A percentile compares a stretch with the other conserved stretches of the same genome.
Evolutionary conservation across 257 asterid species (phyloP).

Genomic region (Solanum bukasovii): DNA sequence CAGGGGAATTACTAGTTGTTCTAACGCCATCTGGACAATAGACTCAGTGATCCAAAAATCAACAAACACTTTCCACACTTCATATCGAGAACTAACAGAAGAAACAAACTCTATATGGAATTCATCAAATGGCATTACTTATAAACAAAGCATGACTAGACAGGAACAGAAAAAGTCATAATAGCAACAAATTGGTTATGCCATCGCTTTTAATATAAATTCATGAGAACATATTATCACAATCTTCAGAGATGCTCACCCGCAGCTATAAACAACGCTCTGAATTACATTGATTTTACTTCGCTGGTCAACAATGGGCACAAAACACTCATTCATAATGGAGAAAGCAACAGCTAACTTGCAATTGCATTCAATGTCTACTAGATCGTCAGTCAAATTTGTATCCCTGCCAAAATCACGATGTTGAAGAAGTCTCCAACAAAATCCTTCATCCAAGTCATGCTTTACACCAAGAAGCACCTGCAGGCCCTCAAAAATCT

Average conservation of each 20-base stretch:
- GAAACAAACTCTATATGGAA: not conserved
- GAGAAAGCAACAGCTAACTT: constrained; percentile 25
- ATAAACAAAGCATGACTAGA: not conserved
- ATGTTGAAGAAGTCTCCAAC: constrained; percentile 61
- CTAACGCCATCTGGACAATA: not conserved
- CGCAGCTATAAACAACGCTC: constrained; percentile 23
- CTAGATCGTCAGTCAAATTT: constrained; percentile 19
- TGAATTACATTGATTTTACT: constrained; percentile 19
- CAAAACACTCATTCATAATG: constrained; percentile 26
- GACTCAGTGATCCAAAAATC: not conserved
- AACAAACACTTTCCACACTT: not conserved
- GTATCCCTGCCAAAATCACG: constrained; percentile 31
- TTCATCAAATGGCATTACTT: not conserved
- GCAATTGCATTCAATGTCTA: constrained; percentile 15
- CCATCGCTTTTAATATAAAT: not conserved
- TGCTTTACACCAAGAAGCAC: constrained; percentile 62
- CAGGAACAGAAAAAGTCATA: not conserved
- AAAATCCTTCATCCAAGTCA: constrained; percentile 64
- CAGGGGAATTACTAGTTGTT: not conserved
- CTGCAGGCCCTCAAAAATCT: constrained; percentile 61
- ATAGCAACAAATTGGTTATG: not conserved
- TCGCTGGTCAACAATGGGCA: constrained; percentile 20
- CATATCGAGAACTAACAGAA: not conserved
- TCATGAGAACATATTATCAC: not conserved
- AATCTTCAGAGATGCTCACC: constrained; percentile 11